Base-by-base conservation (phyloP, 257 asterid species). In the Capsicum rhomboideum region DNA sequence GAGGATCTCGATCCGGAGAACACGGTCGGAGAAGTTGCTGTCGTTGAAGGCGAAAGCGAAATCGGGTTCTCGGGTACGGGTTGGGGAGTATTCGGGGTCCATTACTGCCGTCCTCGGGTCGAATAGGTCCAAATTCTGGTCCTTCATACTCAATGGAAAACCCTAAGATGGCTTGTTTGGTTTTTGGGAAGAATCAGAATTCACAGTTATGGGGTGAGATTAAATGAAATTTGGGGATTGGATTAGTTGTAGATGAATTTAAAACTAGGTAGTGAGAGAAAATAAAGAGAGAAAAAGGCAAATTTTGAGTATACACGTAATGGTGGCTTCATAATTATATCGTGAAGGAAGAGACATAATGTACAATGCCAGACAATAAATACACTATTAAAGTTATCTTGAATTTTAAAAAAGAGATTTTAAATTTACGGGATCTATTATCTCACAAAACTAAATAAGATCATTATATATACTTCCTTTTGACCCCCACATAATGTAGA, bases 31-130 rank as follows among this genome's bases (percentile, higher is more conserved):
- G 49, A 83, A 83, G 49, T 83, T 72, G 83, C 54, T 61, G 14
- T 83, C 83, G 49, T 83, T 61, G 31, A 75, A 83, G 52, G 82
- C 86, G 31, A 83, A 83, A n/a, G 53, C 82, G 21, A 83, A 83
- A 83, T 83, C 86, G 46, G 58, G 59, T 53, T 34, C 55, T 12
- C 23, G 42, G 44, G 72, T 58, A 80, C n/a, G 17, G 6, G 83
- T 58, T 11, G 69, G 83, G 23, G 72, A 80, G 56, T 58, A 58
- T 8, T 46, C 72, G 9, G 81, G 81, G 63, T 31, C 85, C 61
- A 56, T 53, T 31, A 74, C 75, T 7, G 61, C 82, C 69, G 29
- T 31, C 21, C 58, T 72, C 49, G 50, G 75, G 82, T 83, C 53
- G 21, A 83, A 72, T 10, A 83, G 46, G 63, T 83, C 82, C 71